These are phyloP conservation scores for Neopestalotiopsis sp. DNA, from an alignment of 2,329 filamentous ascomycete species.

Conservation along the genomic window DNA sequence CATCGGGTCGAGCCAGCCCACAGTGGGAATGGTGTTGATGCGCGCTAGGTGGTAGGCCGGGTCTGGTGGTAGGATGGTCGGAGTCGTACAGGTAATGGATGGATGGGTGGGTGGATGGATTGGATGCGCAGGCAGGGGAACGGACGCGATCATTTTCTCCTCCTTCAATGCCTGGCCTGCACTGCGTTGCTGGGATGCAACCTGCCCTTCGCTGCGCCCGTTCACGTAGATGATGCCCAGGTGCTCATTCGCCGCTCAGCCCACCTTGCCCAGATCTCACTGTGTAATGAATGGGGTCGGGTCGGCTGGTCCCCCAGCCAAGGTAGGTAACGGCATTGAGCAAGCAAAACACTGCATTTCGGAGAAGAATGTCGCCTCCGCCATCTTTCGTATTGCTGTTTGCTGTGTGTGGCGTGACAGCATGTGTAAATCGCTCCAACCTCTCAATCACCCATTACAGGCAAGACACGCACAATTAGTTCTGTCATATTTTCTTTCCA, in stretches of 20 bases:
- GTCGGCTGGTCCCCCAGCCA: too few species aligned
- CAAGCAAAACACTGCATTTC: background rate
- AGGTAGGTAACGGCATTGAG: background rate
- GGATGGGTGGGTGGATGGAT: background rate
- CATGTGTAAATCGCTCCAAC: background rate
- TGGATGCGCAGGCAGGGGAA: background rate
- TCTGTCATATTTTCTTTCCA: background rate
- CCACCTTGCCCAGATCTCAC: too few species aligned
- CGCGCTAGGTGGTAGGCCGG: constrained; percentile 1
- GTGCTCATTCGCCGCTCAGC: too few species aligned
- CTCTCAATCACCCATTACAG: background rate
- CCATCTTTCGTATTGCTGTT: background rate
- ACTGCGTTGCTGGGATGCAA: background rate
- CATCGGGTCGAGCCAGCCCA: constrained; percentile 20
- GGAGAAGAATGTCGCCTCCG: background rate
- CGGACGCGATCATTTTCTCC: background rate
- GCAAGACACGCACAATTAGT: background rate
- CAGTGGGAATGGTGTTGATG: constrained; percentile 17
- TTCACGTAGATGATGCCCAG: background rate
- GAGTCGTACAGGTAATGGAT: too few species aligned
- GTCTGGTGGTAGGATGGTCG: background rate
- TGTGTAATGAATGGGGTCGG: too few species aligned
- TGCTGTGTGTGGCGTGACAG: background rate
- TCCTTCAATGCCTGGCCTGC: background rate
- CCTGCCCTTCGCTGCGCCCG: background rate